Percentiles rank a stretch among this genome's conserved stretches.
Conservation (phyloP, 2,329 filamentous ascomycete genomes). For the Fusarium albidum region DNA sequence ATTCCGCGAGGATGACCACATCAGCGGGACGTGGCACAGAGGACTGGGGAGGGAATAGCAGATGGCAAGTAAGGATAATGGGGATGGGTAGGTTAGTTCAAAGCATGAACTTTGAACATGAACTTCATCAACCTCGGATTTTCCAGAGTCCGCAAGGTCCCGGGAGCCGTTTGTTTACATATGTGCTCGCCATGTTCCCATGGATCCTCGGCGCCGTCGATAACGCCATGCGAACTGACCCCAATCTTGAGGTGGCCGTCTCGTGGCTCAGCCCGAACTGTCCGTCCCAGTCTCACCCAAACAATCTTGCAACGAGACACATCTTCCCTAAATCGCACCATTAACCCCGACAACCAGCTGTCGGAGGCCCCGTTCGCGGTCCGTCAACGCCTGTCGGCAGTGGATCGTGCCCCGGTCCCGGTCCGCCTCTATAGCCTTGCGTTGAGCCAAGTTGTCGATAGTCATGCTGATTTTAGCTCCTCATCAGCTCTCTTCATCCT, state of each 20-base stretch:
- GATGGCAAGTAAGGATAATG: constrained; percentile 12
- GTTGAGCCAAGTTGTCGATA: background rate
- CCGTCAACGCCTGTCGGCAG: constrained; percentile 25
- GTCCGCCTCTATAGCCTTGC: constrained; percentile 9
- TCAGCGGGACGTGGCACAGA: constrained; percentile 1
- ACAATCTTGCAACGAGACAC: constrained; percentile 24
- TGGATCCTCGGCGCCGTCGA: constrained; percentile 27
- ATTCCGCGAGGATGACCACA: constrained; percentile 3
- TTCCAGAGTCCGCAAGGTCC: background rate
- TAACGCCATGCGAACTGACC: constrained; percentile 31
- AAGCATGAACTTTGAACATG: constrained; percentile 21
- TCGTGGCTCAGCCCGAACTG: constrained; percentile 28
- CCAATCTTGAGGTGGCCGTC: constrained; percentile 15
- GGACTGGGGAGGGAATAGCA: constrained; percentile 1
- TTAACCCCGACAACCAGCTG: constrained; percentile 36
- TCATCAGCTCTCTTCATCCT: constrained; percentile 1
- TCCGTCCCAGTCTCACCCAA: constrained; percentile 21
- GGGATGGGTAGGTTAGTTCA: constrained; percentile 9
- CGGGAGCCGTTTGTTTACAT: constrained; percentile 36
- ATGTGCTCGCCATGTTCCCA: constrained; percentile 12
- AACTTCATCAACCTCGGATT: constrained; percentile 11
- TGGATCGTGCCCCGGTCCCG: constrained; percentile 23
- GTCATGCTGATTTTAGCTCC: constrained; percentile 9
- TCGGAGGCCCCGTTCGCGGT: constrained; percentile 32
- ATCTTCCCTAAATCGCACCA: constrained; percentile 32